Base-by-base conservation (phyloP, 2,329 filamentous ascomycete genomes). In the Alternaria dauci region DNA sequence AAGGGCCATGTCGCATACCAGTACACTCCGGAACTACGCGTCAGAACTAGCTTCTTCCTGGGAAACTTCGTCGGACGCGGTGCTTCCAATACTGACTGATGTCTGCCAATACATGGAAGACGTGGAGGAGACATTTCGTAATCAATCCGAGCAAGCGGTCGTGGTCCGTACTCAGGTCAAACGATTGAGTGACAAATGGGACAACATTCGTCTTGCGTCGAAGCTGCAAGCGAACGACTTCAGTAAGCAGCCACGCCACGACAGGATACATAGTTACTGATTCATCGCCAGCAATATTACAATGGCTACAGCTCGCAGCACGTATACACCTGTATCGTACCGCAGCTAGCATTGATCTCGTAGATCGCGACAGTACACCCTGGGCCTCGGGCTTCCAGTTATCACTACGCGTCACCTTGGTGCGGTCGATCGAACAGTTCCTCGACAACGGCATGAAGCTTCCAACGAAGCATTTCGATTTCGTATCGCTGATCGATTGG, bases 361-460 rank as follows among this genome's bases (percentile, higher is more conserved):
- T 54, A 25, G 73, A 76, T 55, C 67, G 70, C 48, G 74, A 76
- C 18, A 71, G 55, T 51, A 68, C 66, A 6, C 65, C 73, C 14
- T 76, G 74, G 73, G 73, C 73, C 14, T 69, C 73, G 8, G 75
- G 75, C 1, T 78, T 76, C 28, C 73, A 76, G n/a, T 69, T 78
- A 23, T 76, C 74, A 2, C 58, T 76, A n/a, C 74, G 74, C 23
- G 69, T 78, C 5, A 69, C 70, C 18, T 68, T 67, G 30, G 68
- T 78, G 7, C 74, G 71, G 4, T 71, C 72, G 3, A 69, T 75
- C 16, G 75, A 78, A 46, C 71, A 76, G 36, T 77, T 76, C 36
- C 64, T 78, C 23, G 73, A 78, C 20, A 72, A 71, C 58, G 72
- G 70, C 55, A 66, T 67, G 16, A 73, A 76, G 36, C 60, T 77